A percentile compares a stretch with the other conserved stretches of the same genome.
phyloP scores from a whole-genome alignment of 495 filamentous ascomycete species.

The Letharia columbiana region DNA sequence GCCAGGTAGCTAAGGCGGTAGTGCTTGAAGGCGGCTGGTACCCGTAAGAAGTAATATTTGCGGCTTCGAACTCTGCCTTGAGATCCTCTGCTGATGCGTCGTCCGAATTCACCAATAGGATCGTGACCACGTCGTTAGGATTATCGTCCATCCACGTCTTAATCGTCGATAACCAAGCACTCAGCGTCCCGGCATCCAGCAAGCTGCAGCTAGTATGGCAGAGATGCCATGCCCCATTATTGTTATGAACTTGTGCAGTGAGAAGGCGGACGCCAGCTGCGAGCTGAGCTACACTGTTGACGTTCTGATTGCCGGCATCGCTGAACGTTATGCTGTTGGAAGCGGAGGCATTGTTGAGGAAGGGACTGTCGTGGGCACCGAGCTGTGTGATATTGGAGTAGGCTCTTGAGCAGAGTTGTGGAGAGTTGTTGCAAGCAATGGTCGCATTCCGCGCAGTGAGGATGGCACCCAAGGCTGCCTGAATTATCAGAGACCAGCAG shows the following conservation, averaged over 20 bases:
- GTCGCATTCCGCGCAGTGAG: constrained; percentile 11
- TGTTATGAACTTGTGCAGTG: constrained; percentile 60
- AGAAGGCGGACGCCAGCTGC: constrained; percentile 63
- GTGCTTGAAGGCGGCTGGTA: constrained; percentile 45
- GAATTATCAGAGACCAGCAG: neutral
- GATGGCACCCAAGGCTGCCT: constrained; percentile 8
- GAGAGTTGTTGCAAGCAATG: constrained; percentile 51
- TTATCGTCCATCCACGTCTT: constrained; percentile 60
- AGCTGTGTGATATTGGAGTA: constrained; percentile 57
- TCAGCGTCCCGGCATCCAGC: constrained; percentile 58
- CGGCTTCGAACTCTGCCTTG: constrained; percentile 44
- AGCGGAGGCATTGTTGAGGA: constrained; percentile 38
- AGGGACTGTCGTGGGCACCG: constrained; percentile 57
- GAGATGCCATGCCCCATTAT: constrained; percentile 48
- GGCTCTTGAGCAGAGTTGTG: constrained; percentile 47
- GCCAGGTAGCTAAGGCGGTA: constrained; percentile 49
- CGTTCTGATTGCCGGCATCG: constrained; percentile 55
- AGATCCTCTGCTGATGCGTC: constrained; percentile 46
- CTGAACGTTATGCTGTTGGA: constrained; percentile 38
- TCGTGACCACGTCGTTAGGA: constrained; percentile 65
- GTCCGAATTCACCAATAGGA: constrained; percentile 67
- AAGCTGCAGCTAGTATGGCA: constrained; percentile 58
- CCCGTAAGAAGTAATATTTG: constrained; percentile 53
- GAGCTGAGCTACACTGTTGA: constrained; percentile 60
- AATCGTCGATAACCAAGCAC: constrained; percentile 53